These are phyloP conservation scores for Pleurozium schreberi DNA, from an alignment of 225 moss, liverwort and hornwort species.

Conservation along the genomic window DNA sequence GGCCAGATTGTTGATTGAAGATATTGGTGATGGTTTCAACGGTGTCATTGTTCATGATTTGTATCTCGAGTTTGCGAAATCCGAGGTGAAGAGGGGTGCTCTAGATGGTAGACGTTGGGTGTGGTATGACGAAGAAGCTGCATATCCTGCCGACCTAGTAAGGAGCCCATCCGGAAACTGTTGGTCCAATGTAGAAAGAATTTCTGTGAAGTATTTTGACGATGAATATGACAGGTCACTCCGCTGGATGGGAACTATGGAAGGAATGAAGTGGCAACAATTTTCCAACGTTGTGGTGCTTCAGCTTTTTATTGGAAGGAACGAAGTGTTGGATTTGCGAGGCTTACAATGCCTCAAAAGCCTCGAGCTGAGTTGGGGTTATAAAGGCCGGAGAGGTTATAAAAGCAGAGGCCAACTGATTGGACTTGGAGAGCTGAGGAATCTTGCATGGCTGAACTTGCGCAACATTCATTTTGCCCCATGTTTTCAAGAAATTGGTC, in stretches of 20 bases:
- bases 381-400: accelerated
- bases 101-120: neutral
- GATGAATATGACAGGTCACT: neutral
- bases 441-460: neutral
- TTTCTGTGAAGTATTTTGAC: neutral
- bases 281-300: neutral
- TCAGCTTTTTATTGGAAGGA: neutral
- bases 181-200: neutral
- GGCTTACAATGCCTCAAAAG: neutral
- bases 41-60: neutral
- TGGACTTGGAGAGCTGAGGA: neutral
- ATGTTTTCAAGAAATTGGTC: neutral
- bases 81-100: neutral
- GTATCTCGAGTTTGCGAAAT: neutral
- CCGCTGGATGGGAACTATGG: neutral
- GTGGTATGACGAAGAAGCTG: neutral
- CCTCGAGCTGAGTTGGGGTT: accelerated
- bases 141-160: neutral
- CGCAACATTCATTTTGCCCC: neutral
- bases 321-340: neutral
- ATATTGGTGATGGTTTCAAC: neutral
- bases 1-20: neutral
- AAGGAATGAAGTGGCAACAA: neutral
- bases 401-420: neutral
- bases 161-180: neutral